A percentile compares a stretch with the other conserved stretches of the same genome.
phyloP scores from a whole-genome alignment of 345 rosid species.

The Clarkia xantiana region DNA sequence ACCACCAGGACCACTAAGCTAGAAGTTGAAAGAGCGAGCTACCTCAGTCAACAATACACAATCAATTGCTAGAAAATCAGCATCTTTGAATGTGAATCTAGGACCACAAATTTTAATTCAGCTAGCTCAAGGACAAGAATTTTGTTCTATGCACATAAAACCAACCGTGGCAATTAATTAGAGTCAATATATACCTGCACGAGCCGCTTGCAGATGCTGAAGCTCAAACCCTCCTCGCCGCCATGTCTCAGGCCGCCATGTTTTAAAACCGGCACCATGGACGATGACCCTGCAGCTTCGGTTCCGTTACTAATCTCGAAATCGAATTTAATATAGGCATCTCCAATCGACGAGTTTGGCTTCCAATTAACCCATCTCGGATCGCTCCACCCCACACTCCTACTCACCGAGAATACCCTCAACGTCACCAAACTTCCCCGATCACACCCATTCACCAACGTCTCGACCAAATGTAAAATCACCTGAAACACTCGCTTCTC shows the following conservation, averaged over 20 bases:
- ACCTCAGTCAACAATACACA: too few species aligned
- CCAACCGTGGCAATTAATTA: too few species aligned
- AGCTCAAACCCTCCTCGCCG: constrained; percentile 56
- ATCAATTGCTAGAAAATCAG: too few species aligned
- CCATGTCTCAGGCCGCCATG: constrained; percentile 23
- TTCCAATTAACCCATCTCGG: constrained; percentile 66
- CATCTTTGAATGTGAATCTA: too few species aligned
- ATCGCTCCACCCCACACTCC: constrained; percentile 55
- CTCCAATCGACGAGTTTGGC: constrained; percentile 34
- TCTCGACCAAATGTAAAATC: constrained; percentile 71
- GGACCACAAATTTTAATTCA: too few species aligned
- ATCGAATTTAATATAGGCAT: constrained; percentile 54
- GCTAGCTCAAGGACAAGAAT: too few species aligned
- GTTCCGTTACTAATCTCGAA: constrained; percentile 23
- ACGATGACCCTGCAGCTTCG: constrained; percentile 23
- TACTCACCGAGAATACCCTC: constrained; percentile 32
- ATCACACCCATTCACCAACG: constrained; percentile 32
- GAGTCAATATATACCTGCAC: constrained; percentile 44
- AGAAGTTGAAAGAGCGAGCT: too few species aligned
- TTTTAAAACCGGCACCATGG: too few species aligned
- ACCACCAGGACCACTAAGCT: too few species aligned
- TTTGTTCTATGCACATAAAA: too few species aligned
- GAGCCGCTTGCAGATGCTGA: constrained; percentile 71
- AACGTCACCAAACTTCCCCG: constrained; percentile 32
- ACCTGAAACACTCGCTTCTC: constrained; percentile 76